Conservation (phyloP, 192 early-diverging fungal genomes). For the Coemansia reversa region DNA sequence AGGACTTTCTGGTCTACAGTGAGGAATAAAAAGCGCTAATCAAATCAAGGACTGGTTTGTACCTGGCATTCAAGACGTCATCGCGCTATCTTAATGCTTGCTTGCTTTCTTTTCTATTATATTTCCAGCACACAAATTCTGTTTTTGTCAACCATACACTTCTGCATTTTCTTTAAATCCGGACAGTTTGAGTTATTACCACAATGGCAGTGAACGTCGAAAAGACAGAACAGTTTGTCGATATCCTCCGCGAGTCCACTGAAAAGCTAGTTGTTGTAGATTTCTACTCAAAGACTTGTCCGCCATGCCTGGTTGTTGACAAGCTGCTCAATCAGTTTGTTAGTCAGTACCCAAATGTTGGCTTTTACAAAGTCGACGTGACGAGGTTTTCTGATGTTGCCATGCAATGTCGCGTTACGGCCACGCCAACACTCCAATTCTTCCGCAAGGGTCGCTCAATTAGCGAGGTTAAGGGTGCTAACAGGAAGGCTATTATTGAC, state of each 20-base stretch:
- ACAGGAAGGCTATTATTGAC: constrained; percentile 65
- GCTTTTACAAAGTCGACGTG: constrained; percentile 51
- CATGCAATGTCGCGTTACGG: constrained; percentile 35
- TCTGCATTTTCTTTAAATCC: constrained; percentile 4
- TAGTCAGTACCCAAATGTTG: constrained; percentile 27
- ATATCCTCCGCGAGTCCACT: constrained; percentile 42
- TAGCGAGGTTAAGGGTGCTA: constrained; percentile 78
- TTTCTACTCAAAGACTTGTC: constrained; percentile 47
- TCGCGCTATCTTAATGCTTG: background rate
- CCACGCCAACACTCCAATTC: constrained; percentile 56
- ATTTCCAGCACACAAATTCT: background rate
- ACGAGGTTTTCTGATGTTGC: constrained; percentile 37
- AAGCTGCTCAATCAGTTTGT: constrained; percentile 22
- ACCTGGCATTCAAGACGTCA: background rate
- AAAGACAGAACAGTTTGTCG: constrained; percentile 42
- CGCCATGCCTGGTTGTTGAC: constrained; percentile 44
- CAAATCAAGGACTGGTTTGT: constrained; percentile 2
- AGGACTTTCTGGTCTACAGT: constrained; percentile 56
- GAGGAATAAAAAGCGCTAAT: constrained; percentile 25
- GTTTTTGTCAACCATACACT: background rate
- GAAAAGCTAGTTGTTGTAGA: constrained; percentile 50
- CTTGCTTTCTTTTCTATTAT: background rate
- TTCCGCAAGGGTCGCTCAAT: constrained; percentile 75
- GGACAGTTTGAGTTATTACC: background rate
- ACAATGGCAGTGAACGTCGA: constrained; percentile 46